Conservation (phyloP, 2,329 filamentous ascomycete genomes). For the Mollisia scopiformis region DNA sequence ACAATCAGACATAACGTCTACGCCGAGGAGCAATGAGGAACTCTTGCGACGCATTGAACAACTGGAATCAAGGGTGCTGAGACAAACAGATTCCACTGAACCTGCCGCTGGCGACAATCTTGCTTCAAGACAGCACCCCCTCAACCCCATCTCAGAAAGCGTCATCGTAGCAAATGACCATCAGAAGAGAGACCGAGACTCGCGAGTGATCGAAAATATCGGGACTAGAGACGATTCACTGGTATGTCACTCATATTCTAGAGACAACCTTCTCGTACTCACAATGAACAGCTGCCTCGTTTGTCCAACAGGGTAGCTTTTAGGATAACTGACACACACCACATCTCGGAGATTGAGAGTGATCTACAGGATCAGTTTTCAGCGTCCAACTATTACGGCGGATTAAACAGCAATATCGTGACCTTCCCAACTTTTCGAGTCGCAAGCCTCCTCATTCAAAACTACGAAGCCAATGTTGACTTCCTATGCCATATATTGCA, state of each 20-base stretch:
- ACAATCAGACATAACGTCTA: slow-evolving; percentile 2
- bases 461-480: slow-evolving; percentile 26
- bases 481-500: slow-evolving; percentile 31
- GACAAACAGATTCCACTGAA: neutral
- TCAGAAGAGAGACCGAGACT: slow-evolving; percentile 15
- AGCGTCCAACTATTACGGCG: neutral
- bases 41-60: neutral
- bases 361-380: neutral
- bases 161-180: slow-evolving; percentile 4
- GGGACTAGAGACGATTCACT: slow-evolving; percentile 19
- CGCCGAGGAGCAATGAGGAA: neutral
- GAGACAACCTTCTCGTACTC: neutral
- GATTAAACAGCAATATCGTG: neutral
- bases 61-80: neutral
- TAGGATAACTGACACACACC: slow-evolving; percentile 15
- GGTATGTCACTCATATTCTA: slow-evolving; percentile 8
- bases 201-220: slow-evolving; percentile 16
- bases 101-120: neutral
- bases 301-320: slow-evolving; percentile 24
- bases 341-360: slow-evolving; percentile 12
- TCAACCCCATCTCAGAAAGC: neutral
- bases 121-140: neutral
- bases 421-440: slow-evolving; percentile 19
- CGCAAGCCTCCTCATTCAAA: slow-evolving; percentile 27
- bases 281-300: slow-evolving; percentile 21